A percentile compares a stretch with the other conserved stretches of the same genome.
phyloP scores from a whole-genome alignment of 2,329 filamentous ascomycete genomes.

The Colletotrichum tropicicola region DNA sequence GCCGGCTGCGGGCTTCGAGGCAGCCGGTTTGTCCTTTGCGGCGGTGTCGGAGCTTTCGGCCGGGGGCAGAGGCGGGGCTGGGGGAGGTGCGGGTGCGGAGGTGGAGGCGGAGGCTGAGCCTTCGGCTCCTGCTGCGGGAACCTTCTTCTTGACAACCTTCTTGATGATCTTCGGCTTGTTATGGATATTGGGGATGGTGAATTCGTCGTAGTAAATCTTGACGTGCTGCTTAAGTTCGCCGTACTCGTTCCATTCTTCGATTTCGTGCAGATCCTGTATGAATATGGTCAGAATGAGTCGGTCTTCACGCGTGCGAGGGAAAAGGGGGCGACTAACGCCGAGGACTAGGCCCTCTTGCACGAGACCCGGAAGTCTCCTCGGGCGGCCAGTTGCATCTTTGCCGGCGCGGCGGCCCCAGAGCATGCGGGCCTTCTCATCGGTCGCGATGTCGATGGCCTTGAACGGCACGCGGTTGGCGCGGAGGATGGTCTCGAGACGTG shows the following conservation, averaged over 20 bases:
- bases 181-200: slow-evolving; percentile 65
- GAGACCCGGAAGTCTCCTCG: slow-evolving; percentile 84
- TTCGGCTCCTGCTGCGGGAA: slow-evolving; percentile 1
- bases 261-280: slow-evolving; percentile 84
- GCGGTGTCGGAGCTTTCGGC: slow-evolving; percentile 12
- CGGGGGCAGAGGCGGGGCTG: slow-evolving; percentile 41
- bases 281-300: slow-evolving; percentile 7
- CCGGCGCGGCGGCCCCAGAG: slow-evolving; percentile 87
- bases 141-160: slow-evolving; percentile 27
- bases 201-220: slow-evolving; percentile 71
- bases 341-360: slow-evolving; percentile 88
- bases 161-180: slow-evolving; percentile 50
- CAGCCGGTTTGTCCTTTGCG: slow-evolving; percentile 37
- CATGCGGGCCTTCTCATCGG: slow-evolving; percentile 86
- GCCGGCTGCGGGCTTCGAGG: slow-evolving; percentile 27
- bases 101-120: slow-evolving; percentile 14
- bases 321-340: slow-evolving; percentile 69
- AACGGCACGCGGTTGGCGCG: slow-evolving; percentile 95
- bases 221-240: slow-evolving; percentile 92
- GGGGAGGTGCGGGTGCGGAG: slow-evolving; percentile 34
- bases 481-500: slow-evolving; percentile 93
- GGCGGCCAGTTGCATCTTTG: slow-evolving; percentile 69
- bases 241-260: slow-evolving; percentile 99
- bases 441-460: slow-evolving; percentile 89
- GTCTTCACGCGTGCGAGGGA: background rate